Base-by-base conservation (phyloP, 805 yeast species). In the Saccharomycopsis sp. region DNA sequence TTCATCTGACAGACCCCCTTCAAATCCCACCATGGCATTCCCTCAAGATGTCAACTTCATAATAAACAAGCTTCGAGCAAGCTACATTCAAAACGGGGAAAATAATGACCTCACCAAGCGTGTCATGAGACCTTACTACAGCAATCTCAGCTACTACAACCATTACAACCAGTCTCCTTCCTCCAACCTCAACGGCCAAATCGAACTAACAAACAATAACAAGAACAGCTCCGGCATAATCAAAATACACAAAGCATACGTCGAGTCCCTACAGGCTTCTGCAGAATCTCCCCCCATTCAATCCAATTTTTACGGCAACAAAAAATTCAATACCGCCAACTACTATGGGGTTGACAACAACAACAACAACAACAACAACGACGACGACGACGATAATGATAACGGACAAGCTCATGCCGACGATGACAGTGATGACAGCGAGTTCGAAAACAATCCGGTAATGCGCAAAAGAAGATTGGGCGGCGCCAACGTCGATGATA, bases 221-320 rank as follows among this genome's bases (percentile, higher is more conserved):
- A 5, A 25, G 12, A 25, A 9, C 34, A 41, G 34, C 21, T 38
- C 40, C 6, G 26, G 26, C 2, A 33, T 45, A 15, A 12, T 45
- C 7, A 36, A 20, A 6, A 43, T 42, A 15, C 38, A 36, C 26
- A 35, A 34, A 19, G 19, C 25, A 6, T 26, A 20, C 15, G 34
- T 42, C 15, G 46, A 45, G 1, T 42, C 38, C 6, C 25, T 45
- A 21, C 15, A 25, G 15, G n/a, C 30, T 9, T 26, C 35, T 16
- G 42, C 49, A 5, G 46, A 45, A 19, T 42, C 46, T 7, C 49
- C 49, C 2, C 46, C 43, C 4, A 45, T 45, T 9, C 49, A 45
- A 32, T 30, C 46, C 8, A 43, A 45, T 30, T 42, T 45, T 30
- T 45, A 38, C 26, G 21, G 30, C 26, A 30, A 42, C 10, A 32